phyloP scores from a whole-genome alignment of 164 flowering plant genomes.

The Vitis vinifera region ASM3070453v1 NC_081808.1:22166501-22167000 shows the following conservation, averaged over 20 bases:
- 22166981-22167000: too few species aligned
- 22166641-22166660: background rate
- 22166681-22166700: background rate
- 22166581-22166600: conserved; percentile 37
- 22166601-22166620: background rate
- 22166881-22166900: background rate
- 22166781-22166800: conserved; percentile 40
- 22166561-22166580: conserved; percentile 26
- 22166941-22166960: too few species aligned
- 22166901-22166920: too few species aligned
- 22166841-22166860: conserved; percentile 12
- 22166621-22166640: background rate
- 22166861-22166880: conserved; percentile 5
- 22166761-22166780: conserved; percentile 52
- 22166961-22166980: too few species aligned
- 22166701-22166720: conserved; percentile 1
- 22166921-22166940: too few species aligned
- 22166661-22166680: background rate
- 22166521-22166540: conserved; percentile 28
- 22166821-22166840: conserved; percentile 30
- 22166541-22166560: conserved; percentile 49
- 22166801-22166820: conserved; percentile 20
- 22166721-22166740: background rate
- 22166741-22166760: conserved; percentile 38
- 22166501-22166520: conserved; percentile 24